Percentiles rank a stretch among this genome's conserved stretches.
These are phyloP conservation scores for Trichosporon faecale DNA, from an alignment of 1,284 basidiomycete species.

Conservation along the genomic window DNA sequence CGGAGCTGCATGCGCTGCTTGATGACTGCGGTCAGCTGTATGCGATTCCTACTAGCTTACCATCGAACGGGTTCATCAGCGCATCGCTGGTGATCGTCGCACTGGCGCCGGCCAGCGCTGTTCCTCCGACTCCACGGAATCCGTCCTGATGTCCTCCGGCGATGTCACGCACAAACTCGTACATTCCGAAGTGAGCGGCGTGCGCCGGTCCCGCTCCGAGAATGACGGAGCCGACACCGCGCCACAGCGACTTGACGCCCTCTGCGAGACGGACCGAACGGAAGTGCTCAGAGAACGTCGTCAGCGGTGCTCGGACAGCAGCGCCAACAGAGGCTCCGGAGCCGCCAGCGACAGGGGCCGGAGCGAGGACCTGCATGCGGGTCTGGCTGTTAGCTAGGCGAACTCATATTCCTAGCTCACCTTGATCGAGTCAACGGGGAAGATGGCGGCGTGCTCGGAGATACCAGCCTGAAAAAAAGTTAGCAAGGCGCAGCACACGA, in stretches of 20 bases:
- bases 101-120: constrained; percentile 87
- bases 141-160: constrained; percentile 65
- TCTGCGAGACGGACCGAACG: constrained; percentile 75
- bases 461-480: constrained; percentile 75
- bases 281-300: constrained; percentile 45
- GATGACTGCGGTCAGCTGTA: constrained; percentile 64
- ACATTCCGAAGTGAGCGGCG: constrained; percentile 94
- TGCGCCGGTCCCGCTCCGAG: constrained; percentile 97
- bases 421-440: constrained; percentile 97
- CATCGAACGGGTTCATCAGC: constrained; percentile 99
- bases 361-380: constrained; percentile 90
- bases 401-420: constrained; percentile 54
- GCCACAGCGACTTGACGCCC: constrained; percentile 86
- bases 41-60: constrained; percentile 55
- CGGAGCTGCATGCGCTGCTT: constrained; percentile 99
- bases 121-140: constrained; percentile 47
- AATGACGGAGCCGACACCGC: constrained; percentile 95
- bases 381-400: constrained; percentile 60
- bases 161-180: constrained; percentile 91
- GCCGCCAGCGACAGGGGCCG: constrained; percentile 55
- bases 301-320: constrained; percentile 33
- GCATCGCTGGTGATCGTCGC: constrained; percentile 96
- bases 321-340: constrained; percentile 60
- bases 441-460: constrained; percentile 98
- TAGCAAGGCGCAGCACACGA: background rate